Base-by-base conservation (phyloP, 1,139 yeast genomes). In the Hemisphaericaspora xylanilytica region DNA sequence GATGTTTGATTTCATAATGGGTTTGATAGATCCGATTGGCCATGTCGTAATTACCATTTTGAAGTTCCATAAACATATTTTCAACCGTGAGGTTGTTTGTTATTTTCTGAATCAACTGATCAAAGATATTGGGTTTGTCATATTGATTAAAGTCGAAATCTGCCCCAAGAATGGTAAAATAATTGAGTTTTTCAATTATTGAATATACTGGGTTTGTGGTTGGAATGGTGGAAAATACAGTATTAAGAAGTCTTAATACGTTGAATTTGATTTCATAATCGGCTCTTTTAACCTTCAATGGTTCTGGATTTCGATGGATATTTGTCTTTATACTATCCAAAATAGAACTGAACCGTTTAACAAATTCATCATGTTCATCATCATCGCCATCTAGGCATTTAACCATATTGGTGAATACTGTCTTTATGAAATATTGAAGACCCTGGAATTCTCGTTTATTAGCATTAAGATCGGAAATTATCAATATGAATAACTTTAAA, bases 391-490 rank as follows among this genome's bases (percentile, higher is more conserved):
- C 7, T 26, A 18, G 10, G 8, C 2, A 11, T 25, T 14, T 12
- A 25, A 34, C 21, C 12, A 45, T 33, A 13, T 25, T 37, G 1
- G 40, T 28, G 17, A 42, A 39, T 4, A 39, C 36, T 8, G 38
- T 13, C 6, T 33, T 12, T 2, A 47, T 39, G 28, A 51, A 51
- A 14, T 44, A 34, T 14, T 32, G 18, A 14, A 54, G 30, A 0
- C 40, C 35, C 3, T 27, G 13, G 34, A 44, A 44, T 18, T 45
- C 44, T 21, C 43, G 24, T 33, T 39, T 40, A 13, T 46, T 40
- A 5, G 44, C 42, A 40, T 56, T 55, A 25, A 47, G 47, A 43
- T 56, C 61, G 31, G 52, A 45, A 5, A 55, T 32, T 2, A 50
- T 37, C 6, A 39, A 40, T 9, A 51, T 37, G 26, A 50, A 52